phyloP scores from a whole-genome alignment of 1,139 yeast species.

The Debaryomyces fabryi region DNA sequence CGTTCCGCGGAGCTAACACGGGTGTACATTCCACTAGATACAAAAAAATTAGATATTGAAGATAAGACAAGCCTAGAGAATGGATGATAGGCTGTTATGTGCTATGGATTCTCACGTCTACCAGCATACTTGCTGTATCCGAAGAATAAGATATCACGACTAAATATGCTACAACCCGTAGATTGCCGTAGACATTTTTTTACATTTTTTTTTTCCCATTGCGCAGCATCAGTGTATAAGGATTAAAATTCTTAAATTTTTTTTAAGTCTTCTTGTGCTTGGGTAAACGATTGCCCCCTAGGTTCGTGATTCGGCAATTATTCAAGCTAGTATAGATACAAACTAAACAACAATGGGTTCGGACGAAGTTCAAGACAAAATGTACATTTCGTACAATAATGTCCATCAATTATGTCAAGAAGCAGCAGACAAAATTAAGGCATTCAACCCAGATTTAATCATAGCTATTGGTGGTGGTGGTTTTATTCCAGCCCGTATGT shows the following conservation, averaged over 20 bases:
- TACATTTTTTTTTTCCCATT: neutral
- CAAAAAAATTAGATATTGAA: neutral
- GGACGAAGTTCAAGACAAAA: conserved; percentile 51
- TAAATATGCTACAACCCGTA: neutral
- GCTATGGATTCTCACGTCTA: neutral
- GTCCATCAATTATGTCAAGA: conserved; percentile 92
- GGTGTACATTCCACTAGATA: neutral
- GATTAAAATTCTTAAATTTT: neutral
- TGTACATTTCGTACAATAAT: conserved; percentile 88
- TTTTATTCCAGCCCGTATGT: conserved; percentile 92
- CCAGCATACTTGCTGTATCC: neutral
- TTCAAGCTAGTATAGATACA: neutral
- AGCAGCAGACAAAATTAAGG: conserved; percentile 70
- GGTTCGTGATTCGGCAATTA: neutral
- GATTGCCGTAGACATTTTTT: neutral
- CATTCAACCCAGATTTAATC: conserved; percentile 79
- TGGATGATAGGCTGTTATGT: neutral
- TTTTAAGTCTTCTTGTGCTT: neutral
- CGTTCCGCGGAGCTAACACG: neutral
- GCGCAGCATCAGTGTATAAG: conserved; percentile 1
- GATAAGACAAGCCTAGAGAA: neutral
- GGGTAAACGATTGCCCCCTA: conserved; percentile 4
- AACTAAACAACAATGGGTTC: conserved; percentile 25
- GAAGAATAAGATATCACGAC: neutral
- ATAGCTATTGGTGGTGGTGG: conserved; percentile 96